These are phyloP conservation scores for Pisolithus sp. DNA, from an alignment of 768 basidiomycete genomes.

Conservation along the genomic window DNA sequence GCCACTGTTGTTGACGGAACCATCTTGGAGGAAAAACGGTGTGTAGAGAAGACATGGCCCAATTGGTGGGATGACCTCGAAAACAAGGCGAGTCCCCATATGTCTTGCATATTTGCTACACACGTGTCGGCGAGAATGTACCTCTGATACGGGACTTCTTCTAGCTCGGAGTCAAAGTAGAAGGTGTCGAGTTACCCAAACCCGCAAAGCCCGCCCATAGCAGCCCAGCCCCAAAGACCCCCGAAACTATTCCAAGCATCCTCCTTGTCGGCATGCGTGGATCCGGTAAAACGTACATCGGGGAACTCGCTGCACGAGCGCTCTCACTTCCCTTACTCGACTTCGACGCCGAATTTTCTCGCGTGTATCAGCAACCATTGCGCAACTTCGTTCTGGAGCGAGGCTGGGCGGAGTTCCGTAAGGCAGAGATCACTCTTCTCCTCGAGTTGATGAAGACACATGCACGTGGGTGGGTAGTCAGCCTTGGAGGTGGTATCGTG, in stretches of 20 bases:
- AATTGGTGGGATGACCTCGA: conserved; percentile 99
- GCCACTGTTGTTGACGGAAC: conserved; percentile 68
- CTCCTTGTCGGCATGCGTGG: conserved; percentile 95
- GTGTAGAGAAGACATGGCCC: conserved; percentile 99
- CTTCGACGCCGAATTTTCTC: conserved; percentile 75
- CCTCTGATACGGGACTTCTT: neutral
- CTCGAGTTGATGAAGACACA: conserved; percentile 56
- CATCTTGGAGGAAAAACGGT: conserved; percentile 89
- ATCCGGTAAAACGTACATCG: conserved; percentile 89
- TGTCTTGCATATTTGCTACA: neutral
- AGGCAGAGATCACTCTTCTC: conserved; percentile 65
- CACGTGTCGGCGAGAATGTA: neutral
- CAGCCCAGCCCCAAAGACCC: conserved; percentile 29
- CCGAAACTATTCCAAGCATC: conserved; percentile 48
- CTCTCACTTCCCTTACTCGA: conserved; percentile 77
- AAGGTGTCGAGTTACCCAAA: conserved; percentile 70
- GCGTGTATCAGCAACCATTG: conserved; percentile 53
- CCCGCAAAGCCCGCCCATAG: conserved; percentile 32
- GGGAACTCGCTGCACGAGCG: conserved; percentile 64
- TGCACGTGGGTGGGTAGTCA: conserved; percentile 64
- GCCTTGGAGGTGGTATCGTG: conserved; percentile 91
- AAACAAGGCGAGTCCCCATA: conserved; percentile 61
- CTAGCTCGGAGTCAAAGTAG: conserved; percentile 83
- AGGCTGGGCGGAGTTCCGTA: conserved; percentile 89
- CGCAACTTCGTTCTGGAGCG: conserved; percentile 72